Evolutionary conservation across 225 moss, liverwort and hornwort species (phyloP).

Genomic region (Marchantia paleacea): DNA sequence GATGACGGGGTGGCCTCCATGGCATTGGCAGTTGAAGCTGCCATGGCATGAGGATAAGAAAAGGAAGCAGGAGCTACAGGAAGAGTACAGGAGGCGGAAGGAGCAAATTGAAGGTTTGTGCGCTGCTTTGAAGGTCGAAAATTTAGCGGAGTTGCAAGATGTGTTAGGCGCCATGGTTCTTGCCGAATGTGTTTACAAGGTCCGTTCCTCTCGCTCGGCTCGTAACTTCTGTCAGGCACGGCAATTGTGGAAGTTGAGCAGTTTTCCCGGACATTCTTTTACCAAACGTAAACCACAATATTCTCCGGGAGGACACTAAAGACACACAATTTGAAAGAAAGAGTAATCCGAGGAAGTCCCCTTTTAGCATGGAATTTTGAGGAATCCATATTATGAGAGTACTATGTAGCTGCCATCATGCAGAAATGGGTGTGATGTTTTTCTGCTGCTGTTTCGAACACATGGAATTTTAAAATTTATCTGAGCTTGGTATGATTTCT

Average conservation of each 20-base stretch:
- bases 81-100: slow-evolving; percentile 63
- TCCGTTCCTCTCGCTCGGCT: slow-evolving; percentile 16
- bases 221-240: neutral
- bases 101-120: slow-evolving; percentile 82
- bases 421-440: neutral
- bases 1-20: slow-evolving; percentile 62
- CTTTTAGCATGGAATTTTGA: neutral
- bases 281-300: neutral
- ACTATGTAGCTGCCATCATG: neutral
- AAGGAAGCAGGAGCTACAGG: slow-evolving; percentile 49
- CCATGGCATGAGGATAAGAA: slow-evolving; percentile 83
- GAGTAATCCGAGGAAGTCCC: neutral
- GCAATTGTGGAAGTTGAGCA: neutral
- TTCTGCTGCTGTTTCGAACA: no score
- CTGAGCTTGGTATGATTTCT: no score
- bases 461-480: no score
- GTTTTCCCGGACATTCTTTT: neutral
- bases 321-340: no score
- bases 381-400: neutral
- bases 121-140: slow-evolving; percentile 74
- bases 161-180: slow-evolving; percentile 94
- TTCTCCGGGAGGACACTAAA: neutral
- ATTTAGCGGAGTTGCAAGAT: slow-evolving; percentile 80
- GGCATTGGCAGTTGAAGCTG: slow-evolving; percentile 89
- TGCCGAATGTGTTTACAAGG: slow-evolving; percentile 91